These are phyloP conservation scores for Glomus cerebriforme DNA, from an alignment of 192 early-diverging fungal species.

Conservation along the genomic window DNA sequence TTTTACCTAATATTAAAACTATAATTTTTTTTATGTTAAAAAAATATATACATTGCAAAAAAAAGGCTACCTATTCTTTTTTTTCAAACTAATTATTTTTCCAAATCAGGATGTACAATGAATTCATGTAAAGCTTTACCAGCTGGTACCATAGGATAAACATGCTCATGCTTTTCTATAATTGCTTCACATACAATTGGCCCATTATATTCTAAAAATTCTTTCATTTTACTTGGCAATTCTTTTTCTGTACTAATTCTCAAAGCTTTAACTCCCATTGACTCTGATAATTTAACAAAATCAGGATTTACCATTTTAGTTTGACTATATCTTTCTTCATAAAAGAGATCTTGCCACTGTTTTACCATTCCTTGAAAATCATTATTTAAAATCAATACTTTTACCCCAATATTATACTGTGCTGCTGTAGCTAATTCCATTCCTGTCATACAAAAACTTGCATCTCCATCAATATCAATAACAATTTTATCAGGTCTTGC, in stretches of 20 bases:
- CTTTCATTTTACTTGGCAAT: conserved; percentile 80
- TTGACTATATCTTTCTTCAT: conserved; percentile 93
- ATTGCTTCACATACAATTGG: conserved; percentile 92
- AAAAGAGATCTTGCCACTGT: conserved; percentile 96
- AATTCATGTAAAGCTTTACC: conserved; percentile 93
- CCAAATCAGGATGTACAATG: conserved; percentile 57
- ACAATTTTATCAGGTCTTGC: conserved; percentile 92
- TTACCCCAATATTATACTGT: conserved; percentile 97
- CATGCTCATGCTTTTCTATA: conserved; percentile 90
- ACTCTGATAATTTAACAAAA: conserved; percentile 96
- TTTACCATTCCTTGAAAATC: conserved; percentile 99
- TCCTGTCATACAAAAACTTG: conserved; percentile 97
- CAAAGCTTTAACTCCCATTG: conserved; percentile 89
- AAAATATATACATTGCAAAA: background rate
- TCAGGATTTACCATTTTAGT: conserved; percentile 97
- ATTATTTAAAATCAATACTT: conserved; percentile 96
- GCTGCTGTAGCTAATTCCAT: conserved; percentile 98
- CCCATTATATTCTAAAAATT: conserved; percentile 83
- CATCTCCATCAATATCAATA: conserved; percentile 98
- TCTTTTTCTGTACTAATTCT: conserved; percentile 83
- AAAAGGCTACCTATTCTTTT: background rate
- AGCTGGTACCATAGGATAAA: conserved; percentile 97
- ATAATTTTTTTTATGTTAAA: background rate
- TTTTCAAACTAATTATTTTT: background rate
- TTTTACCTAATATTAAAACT: background rate